Evolutionary conservation across 257 asterid species (phyloP).

Genomic region (Lavandula angustifolia): DNA sequence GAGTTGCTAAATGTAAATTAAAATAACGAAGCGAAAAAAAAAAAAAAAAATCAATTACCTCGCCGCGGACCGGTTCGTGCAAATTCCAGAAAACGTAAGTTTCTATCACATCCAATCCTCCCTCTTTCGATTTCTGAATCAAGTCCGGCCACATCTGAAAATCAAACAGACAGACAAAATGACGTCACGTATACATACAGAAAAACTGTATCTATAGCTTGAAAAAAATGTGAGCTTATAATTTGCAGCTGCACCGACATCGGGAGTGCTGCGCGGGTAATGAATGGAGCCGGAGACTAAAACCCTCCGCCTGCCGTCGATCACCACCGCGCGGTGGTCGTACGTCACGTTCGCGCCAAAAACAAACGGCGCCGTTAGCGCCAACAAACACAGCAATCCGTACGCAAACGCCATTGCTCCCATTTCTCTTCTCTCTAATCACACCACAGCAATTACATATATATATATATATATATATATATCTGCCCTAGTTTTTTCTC

Average conservation of each 20-base stretch:
- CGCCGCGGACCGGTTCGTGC: slow-evolving; percentile 80
- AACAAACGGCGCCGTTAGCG: slow-evolving; percentile 40
- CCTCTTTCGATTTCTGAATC: slow-evolving; percentile 78
- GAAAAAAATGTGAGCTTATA: slow-evolving; percentile 8
- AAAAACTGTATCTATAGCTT: slow-evolving; percentile 2
- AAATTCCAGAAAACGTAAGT: slow-evolving; percentile 87
- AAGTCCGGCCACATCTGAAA: slow-evolving; percentile 92
- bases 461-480: no score
- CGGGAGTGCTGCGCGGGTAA: slow-evolving; percentile 84
- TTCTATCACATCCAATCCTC: slow-evolving; percentile 78
- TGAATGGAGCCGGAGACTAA: slow-evolving; percentile 76
- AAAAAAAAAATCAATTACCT: slow-evolving; percentile 43
- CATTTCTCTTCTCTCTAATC: neutral
- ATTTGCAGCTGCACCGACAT: slow-evolving; percentile 36
- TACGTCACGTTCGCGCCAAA: slow-evolving; percentile 66
- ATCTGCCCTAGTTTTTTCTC: neutral
- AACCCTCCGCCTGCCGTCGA: slow-evolving; percentile 60
- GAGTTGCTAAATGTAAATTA: neutral
- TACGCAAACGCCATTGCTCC: slow-evolving; percentile 27
- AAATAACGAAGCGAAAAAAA: neutral
- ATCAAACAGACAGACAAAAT: neutral
- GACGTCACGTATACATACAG: slow-evolving; percentile 21
- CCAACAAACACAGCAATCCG: slow-evolving; percentile 35
- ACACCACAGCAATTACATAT: no score
- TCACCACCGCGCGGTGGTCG: slow-evolving; percentile 69